These are phyloP conservation scores for Eucommia ulmoides DNA, from an alignment of 257 asterid species.

Conservation along the genomic window DNA sequence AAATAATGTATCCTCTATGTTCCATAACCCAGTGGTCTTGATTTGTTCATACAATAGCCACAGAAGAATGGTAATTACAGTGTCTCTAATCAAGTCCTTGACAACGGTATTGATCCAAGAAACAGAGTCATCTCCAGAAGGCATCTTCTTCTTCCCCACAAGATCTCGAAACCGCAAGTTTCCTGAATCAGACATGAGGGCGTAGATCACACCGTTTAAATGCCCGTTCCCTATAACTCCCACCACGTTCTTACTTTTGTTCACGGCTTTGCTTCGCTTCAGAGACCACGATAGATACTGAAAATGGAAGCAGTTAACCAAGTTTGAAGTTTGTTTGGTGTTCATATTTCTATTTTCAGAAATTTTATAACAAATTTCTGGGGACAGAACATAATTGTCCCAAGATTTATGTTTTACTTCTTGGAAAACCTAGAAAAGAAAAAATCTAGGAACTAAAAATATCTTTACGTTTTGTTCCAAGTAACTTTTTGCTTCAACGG, in stretches of 20 bases:
- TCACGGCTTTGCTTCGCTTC: conserved; percentile 96
- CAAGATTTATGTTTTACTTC: no score
- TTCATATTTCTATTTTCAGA: no score
- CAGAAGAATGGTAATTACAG: conserved; percentile 42
- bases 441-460: no score
- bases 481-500: no score
- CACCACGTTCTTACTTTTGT: conserved; percentile 56
- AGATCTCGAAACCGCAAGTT: conserved; percentile 71
- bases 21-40: conserved; percentile 14
- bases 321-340: no score
- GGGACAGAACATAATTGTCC: no score
- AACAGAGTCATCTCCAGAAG: conserved; percentile 18
- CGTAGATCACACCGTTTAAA: conserved; percentile 79
- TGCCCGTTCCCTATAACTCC: conserved; percentile 90
- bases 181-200: conserved; percentile 69
- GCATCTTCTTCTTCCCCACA: conserved; percentile 36
- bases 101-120: conserved; percentile 36
- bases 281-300: conserved; percentile 91
- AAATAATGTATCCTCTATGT: conserved; percentile 9
- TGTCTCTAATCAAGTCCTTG: conserved; percentile 56
- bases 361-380: no score
- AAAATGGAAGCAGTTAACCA: no score
- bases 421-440: no score
- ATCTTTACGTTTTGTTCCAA: no score
- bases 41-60: conserved; percentile 67